Evolutionary conservation across 768 basidiomycete species (phyloP).

Genomic region (Podaxis mareebaensis): DNA sequence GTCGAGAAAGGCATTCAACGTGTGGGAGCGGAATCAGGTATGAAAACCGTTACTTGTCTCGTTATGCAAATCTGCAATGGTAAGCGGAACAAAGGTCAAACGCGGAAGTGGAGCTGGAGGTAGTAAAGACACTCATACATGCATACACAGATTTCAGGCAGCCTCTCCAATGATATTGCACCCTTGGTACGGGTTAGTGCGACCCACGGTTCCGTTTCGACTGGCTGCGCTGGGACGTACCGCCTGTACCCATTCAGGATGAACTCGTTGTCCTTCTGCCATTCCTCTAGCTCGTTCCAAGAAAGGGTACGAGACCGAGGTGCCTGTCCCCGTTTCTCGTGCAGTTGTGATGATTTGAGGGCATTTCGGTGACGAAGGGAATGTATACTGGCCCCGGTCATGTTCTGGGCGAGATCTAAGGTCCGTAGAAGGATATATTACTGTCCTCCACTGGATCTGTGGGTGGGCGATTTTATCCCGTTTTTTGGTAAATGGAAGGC

Average conservation of each 20-base stretch:
- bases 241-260: conserved; percentile 70
- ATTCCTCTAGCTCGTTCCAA: conserved; percentile 64
- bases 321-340: neutral
- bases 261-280: conserved; percentile 76
- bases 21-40: conserved; percentile 16
- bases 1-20: conserved; percentile 10
- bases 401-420: neutral
- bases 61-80: conserved; percentile 68
- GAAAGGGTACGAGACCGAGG: conserved; percentile 31
- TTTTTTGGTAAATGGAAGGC: neutral
- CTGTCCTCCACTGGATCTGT: neutral
- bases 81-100: conserved; percentile 20
- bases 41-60: conserved; percentile 55
- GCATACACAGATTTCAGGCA: conserved; percentile 65
- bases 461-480: neutral
- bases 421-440: neutral
- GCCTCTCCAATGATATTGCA: conserved; percentile 60
- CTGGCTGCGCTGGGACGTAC: conserved; percentile 33
- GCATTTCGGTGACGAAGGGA: conserved; percentile 12
- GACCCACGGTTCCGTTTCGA: conserved; percentile 13
- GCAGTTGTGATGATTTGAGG: neutral
- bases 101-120: conserved; percentile 18
- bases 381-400: neutral
- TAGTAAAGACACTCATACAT: conserved; percentile 45
- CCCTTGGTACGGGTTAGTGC: conserved; percentile 36